Conservation (phyloP, 176 grass and related monocot species). For the Miscanthus lutarioriparius region DNA sequence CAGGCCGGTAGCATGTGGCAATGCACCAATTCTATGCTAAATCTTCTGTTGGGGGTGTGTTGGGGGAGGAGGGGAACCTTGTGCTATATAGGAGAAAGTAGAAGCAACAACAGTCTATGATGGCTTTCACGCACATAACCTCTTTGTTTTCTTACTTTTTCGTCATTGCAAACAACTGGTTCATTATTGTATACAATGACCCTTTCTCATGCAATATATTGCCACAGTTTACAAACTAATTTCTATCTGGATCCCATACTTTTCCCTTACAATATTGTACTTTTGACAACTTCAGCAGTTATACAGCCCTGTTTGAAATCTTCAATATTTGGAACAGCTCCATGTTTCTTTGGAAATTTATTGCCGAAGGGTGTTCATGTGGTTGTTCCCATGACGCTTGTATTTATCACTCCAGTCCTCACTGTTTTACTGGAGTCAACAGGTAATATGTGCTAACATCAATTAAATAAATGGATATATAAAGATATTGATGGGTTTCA, state of each 20-base stretch:
- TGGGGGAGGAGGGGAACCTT: not conserved
- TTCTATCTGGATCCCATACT: not conserved
- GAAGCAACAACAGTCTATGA: not conserved
- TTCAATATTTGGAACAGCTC: constrained; percentile 5
- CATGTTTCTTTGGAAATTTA: constrained; percentile 13
- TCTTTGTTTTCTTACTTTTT: not conserved
- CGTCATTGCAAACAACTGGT: not conserved
- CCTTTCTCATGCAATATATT: not conserved
- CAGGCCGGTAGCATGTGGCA: constrained; percentile 24
- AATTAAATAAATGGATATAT: not conserved
- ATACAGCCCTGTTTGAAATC: constrained; percentile 31
- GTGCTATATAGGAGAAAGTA: not conserved
- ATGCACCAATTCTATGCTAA: not conserved
- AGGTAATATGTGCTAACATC: constrained; percentile 31
- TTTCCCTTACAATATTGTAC: not conserved
- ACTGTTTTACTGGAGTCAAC: constrained; percentile 54
- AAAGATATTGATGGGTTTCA: constrained; percentile 29
- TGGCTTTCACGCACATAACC: not conserved
- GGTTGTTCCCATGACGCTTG: constrained; percentile 29
- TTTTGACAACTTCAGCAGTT: constrained; percentile 41
- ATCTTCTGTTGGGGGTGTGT: not conserved
- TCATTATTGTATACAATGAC: not conserved
- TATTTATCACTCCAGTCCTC: constrained; percentile 42
- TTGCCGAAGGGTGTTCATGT: constrained; percentile 32
- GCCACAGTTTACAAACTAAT: not conserved